A percentile compares a stretch with the other conserved stretches of the same genome.
Evolutionary conservation across 805 yeast genomes (phyloP).

Genomic region (Metschnikowia kunwiensis): DNA sequence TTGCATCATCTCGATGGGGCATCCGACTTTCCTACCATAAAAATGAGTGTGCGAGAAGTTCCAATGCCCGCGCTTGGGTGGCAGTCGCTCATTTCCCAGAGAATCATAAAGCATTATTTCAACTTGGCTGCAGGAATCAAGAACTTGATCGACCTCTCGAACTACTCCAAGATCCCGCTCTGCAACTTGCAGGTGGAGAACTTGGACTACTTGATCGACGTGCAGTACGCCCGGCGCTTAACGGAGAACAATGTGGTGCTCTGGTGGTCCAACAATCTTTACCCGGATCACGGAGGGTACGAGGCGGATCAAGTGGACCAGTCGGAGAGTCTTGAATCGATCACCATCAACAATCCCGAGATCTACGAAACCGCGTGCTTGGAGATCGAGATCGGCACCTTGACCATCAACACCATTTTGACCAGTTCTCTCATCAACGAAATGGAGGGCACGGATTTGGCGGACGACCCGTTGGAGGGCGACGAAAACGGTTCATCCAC

Average conservation of each 20-base stretch:
- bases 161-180: slow-evolving; percentile 77
- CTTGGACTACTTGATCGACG: slow-evolving; percentile 75
- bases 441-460: slow-evolving; percentile 80
- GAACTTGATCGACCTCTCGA: slow-evolving; percentile 61
- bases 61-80: slow-evolving; percentile 75
- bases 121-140: slow-evolving; percentile 71
- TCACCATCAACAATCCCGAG: slow-evolving; percentile 73
- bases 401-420: slow-evolving; percentile 81
- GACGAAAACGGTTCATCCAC: slow-evolving; percentile 43
- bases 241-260: slow-evolving; percentile 63
- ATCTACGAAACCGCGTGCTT: slow-evolving; percentile 73
- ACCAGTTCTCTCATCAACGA: slow-evolving; percentile 82
- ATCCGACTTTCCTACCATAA: slow-evolving; percentile 59
- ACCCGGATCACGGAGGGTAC: slow-evolving; percentile 81
- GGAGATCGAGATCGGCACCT: slow-evolving; percentile 74
- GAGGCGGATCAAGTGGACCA: slow-evolving; percentile 60
- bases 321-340: slow-evolving; percentile 61
- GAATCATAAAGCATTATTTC: slow-evolving; percentile 67
- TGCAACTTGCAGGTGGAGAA: slow-evolving; percentile 82
- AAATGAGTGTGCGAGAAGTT: slow-evolving; percentile 55
- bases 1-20: slow-evolving; percentile 45
- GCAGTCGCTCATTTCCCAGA: slow-evolving; percentile 65
- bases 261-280: slow-evolving; percentile 89
- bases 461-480: slow-evolving; percentile 42
- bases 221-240: slow-evolving; percentile 79